These are phyloP conservation scores for Russula earlei DNA, from an alignment of 768 basidiomycete species.

Conservation along the genomic window DNA sequence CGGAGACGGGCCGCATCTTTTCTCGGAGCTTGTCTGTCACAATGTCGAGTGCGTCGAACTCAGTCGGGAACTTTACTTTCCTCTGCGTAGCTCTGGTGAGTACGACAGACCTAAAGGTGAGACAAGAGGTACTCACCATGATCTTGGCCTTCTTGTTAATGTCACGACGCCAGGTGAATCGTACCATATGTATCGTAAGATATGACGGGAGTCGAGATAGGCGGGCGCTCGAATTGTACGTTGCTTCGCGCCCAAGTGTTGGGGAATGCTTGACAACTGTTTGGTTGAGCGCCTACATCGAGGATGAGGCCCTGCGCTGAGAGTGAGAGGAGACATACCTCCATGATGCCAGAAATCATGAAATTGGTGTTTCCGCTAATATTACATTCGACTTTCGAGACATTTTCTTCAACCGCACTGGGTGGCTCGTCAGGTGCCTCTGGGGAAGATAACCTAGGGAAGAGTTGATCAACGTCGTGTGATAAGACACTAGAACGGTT, in stretches of 20 bases:
- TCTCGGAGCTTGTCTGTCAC: slow-evolving; percentile 68
- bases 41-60: slow-evolving; percentile 80
- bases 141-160: slow-evolving; percentile 93
- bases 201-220: slow-evolving; percentile 78
- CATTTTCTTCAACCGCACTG: slow-evolving; percentile 53
- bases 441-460: slow-evolving; percentile 59
- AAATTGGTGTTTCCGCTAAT: slow-evolving; percentile 82
- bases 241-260: slow-evolving; percentile 67
- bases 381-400: slow-evolving; percentile 89
- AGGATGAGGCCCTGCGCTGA: neutral
- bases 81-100: slow-evolving; percentile 35
- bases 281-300: slow-evolving; percentile 66
- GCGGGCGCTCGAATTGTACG: slow-evolving; percentile 73
- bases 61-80: slow-evolving; percentile 86
- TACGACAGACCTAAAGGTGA: neutral
- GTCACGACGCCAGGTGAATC: slow-evolving; percentile 91
- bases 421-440: slow-evolving; percentile 75
- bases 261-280: slow-evolving; percentile 81
- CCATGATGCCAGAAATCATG: slow-evolving; percentile 77
- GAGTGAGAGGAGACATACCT: slow-evolving; percentile 27
- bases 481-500: neutral
- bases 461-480: neutral
- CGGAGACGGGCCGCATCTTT: slow-evolving; percentile 61
- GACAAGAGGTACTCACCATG: slow-evolving; percentile 46
- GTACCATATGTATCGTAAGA: slow-evolving; percentile 88